These are phyloP conservation scores for Neofusicoccum sp. DNA, from an alignment of 2,329 filamentous ascomycete species.

Conservation along the genomic window DNA sequence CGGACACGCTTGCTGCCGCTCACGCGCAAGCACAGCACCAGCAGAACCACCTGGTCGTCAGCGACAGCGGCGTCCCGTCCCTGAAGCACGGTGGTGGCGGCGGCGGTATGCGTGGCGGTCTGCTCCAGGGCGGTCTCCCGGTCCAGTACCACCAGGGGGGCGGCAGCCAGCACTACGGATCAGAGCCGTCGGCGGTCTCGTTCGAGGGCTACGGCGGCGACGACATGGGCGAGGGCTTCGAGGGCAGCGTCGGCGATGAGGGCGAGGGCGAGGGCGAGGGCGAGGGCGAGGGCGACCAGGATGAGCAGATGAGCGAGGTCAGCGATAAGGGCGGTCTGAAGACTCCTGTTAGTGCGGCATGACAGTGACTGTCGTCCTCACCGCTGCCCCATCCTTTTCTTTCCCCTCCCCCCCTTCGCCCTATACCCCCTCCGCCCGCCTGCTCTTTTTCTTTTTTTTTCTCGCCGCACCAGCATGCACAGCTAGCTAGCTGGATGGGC, in stretches of 20 bases:
- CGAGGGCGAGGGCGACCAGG: not conserved
- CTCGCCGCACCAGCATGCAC: too few species aligned
- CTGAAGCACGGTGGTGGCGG: conserved; percentile 2
- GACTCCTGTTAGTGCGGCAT: conserved; percentile 10
- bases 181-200: conserved; percentile 8
- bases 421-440: too few species aligned
- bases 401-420: too few species aligned
- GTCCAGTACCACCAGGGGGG: not conserved
- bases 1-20: not conserved
- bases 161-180: conserved; percentile 8
- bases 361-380: not conserved
- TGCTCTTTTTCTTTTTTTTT: too few species aligned
- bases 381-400: too few species aligned
- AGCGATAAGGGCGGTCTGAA: conserved; percentile 11
- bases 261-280: not conserved
- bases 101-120: too few species aligned
- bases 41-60: not conserved
- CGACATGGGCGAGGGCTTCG: conserved; percentile 9
- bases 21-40: conserved; percentile 4
- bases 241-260: conserved; percentile 8
- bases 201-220: conserved; percentile 3
- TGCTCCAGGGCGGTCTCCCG: not conserved
- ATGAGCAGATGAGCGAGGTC: conserved; percentile 5
- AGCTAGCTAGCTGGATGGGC: too few species aligned
- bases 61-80: conserved; percentile 10